These are phyloP conservation scores for Capsicum pubescens DNA, from an alignment of 257 asterid genomes.

Conservation along the genomic window DNA sequence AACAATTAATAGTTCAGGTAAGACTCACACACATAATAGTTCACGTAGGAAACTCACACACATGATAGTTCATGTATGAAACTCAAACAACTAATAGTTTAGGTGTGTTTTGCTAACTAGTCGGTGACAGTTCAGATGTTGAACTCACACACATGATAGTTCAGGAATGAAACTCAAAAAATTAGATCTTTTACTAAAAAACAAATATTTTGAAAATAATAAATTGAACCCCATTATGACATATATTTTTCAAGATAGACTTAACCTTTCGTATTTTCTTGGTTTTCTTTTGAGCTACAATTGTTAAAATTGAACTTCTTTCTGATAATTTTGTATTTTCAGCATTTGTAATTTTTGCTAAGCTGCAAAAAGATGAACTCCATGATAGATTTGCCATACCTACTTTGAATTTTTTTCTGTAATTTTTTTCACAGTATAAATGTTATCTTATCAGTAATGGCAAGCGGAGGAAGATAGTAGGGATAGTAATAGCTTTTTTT, in stretches of 20 bases:
- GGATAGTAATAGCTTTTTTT: not conserved
- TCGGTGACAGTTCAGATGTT: no score
- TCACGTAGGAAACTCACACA: no score
- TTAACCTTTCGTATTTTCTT: constrained; percentile 73
- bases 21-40: no score
- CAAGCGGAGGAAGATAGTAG: not conserved
- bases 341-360: constrained; percentile 38
- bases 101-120: no score
- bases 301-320: constrained; percentile 44
- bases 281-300: constrained; percentile 82
- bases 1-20: no score
- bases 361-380: constrained; percentile 64
- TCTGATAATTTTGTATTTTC: constrained; percentile 45
- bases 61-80: no score
- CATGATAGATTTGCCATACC: constrained; percentile 71
- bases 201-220: not conserved
- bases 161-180: no score
- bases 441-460: constrained; percentile 25
- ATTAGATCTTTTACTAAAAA: no score
- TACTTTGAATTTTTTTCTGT: not conserved
- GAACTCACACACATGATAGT: no score
- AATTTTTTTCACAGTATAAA: not conserved
- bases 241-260: not conserved
- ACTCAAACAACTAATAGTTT: no score
- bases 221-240: not conserved